Evolutionary conservation across 208 protist species (phyloP).

Genomic region (Trypanosoma platydactyli): DNA sequence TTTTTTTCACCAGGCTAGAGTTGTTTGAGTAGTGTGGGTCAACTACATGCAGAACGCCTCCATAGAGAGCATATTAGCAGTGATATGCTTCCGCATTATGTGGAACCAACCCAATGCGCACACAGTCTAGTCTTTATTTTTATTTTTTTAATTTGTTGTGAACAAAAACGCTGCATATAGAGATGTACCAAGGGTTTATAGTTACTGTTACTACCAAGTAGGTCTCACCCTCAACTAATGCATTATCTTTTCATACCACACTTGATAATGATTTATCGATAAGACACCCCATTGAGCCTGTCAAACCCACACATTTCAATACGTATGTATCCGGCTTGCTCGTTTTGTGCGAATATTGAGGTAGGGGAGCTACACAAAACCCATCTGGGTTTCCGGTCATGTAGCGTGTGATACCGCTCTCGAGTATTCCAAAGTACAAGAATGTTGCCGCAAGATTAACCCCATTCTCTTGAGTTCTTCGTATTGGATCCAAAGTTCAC

Average conservation of each 20-base stretch:
- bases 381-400: constrained; percentile 19
- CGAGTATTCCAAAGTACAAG: constrained; percentile 50
- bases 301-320: constrained; percentile 69
- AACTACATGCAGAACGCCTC: constrained; percentile 59
- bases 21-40: constrained; percentile 29
- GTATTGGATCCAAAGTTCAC: background rate
- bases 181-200: no score
- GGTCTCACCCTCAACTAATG: constrained; percentile 29
- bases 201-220: no score
- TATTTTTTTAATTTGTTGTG: no score
- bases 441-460: constrained; percentile 37
- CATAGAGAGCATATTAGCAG: constrained; percentile 75
- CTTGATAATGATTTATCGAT: constrained; percentile 44
- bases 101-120: constrained; percentile 54
- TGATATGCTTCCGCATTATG: constrained; percentile 65
- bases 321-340: constrained; percentile 47
- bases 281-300: constrained; percentile 45
- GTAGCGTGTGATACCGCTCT: constrained; percentile 26
- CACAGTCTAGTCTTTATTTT: no score
- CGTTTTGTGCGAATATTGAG: constrained; percentile 49
- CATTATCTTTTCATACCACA: constrained; percentile 36
- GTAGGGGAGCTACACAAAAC: constrained; percentile 53
- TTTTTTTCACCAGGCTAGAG: constrained; percentile 22
- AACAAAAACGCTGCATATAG: no score
- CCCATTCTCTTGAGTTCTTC: constrained; percentile 20